phyloP scores from a whole-genome alignment of 257 asterid genomes.

The Oldenlandia corymbosa region DNA sequence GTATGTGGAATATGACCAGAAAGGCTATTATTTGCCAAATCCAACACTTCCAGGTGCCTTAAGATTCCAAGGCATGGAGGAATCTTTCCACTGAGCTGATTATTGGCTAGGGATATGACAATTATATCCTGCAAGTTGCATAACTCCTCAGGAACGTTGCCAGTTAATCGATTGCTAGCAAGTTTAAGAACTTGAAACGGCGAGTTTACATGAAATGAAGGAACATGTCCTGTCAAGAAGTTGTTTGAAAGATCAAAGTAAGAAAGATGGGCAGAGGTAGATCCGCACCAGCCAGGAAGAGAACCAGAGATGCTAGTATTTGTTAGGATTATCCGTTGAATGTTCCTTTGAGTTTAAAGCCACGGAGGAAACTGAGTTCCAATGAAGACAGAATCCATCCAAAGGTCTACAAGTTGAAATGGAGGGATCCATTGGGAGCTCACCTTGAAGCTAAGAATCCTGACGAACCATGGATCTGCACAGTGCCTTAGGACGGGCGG shows the following conservation, averaged over 20 bases:
- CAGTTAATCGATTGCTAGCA: constrained; percentile 7
- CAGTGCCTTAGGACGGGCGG: no score
- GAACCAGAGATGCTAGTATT: constrained; percentile 19
- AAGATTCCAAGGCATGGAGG: constrained; percentile 20
- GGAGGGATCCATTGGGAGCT: constrained; percentile 24
- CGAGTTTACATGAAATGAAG: not conserved
- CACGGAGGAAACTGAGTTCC: constrained; percentile 23
- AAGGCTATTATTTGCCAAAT: constrained; percentile 20
- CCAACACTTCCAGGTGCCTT: constrained; percentile 5
- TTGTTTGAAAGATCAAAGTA: constrained; percentile 13
- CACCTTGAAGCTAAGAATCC: constrained; percentile 1
- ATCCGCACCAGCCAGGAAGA: constrained; percentile 12
- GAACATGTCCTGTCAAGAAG: not conserved
- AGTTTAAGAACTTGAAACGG: constrained; percentile 13
- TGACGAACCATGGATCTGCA: no score
- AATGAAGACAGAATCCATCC: constrained; percentile 9
- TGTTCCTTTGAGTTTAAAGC: constrained; percentile 16
- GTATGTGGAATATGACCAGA: constrained; percentile 24
- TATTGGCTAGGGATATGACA: constrained; percentile 15
- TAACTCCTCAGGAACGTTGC: constrained; percentile 9
- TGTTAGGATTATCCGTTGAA: constrained; percentile 12
- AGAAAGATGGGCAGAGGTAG: constrained; percentile 5
- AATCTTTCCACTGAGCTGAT: constrained; percentile 18
- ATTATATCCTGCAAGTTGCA: constrained; percentile 6
- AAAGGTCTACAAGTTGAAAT: constrained; percentile 17